phyloP scores from a whole-genome alignment of 768 basidiomycete genomes.

The Suillus lakei region DNA sequence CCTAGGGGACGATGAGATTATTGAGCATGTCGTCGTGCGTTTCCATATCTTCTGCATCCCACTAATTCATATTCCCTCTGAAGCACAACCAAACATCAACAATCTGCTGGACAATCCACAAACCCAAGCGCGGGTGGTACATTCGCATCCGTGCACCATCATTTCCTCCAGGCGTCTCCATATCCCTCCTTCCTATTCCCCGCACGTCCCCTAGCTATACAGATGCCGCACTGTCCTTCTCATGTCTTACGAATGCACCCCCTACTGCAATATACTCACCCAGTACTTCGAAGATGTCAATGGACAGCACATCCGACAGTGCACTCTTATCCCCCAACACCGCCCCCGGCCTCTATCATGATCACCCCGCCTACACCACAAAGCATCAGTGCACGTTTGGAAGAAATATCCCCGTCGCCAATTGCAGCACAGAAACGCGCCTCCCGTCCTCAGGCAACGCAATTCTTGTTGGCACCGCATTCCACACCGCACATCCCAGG shows the following conservation, averaged over 20 bases:
- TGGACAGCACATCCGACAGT: slow-evolving; percentile 31
- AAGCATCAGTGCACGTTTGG: slow-evolving; percentile 34
- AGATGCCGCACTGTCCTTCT: slow-evolving; percentile 57
- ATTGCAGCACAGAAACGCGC: slow-evolving; percentile 5
- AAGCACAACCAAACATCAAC: slow-evolving; percentile 73
- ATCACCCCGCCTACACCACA: slow-evolving; percentile 41
- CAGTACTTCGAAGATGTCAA: slow-evolving; percentile 27
- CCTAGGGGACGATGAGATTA: slow-evolving; percentile 73
- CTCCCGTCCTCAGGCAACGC: slow-evolving; percentile 23
- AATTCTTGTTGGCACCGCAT: slow-evolving; percentile 58
- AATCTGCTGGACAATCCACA: slow-evolving; percentile 77
- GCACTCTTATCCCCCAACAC: slow-evolving; percentile 67
- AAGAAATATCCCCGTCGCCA: slow-evolving; percentile 16
- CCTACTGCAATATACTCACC: slow-evolving; percentile 24
- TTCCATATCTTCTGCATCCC: background rate
- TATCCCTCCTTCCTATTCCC: slow-evolving; percentile 57
- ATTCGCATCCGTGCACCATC: slow-evolving; percentile 73
- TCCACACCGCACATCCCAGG: slow-evolving; percentile 41
- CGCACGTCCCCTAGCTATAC: slow-evolving; percentile 50
- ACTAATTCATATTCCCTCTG: background rate
- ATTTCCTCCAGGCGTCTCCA: slow-evolving; percentile 66
- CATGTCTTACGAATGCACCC: slow-evolving; percentile 51
- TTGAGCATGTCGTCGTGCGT: slow-evolving; percentile 75
- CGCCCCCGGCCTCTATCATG: slow-evolving; percentile 39
- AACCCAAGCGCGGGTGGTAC: slow-evolving; percentile 85